phyloP scores from a whole-genome alignment of 2,329 filamentous ascomycete genomes.

The Endoconidiophora polonica region DNA sequence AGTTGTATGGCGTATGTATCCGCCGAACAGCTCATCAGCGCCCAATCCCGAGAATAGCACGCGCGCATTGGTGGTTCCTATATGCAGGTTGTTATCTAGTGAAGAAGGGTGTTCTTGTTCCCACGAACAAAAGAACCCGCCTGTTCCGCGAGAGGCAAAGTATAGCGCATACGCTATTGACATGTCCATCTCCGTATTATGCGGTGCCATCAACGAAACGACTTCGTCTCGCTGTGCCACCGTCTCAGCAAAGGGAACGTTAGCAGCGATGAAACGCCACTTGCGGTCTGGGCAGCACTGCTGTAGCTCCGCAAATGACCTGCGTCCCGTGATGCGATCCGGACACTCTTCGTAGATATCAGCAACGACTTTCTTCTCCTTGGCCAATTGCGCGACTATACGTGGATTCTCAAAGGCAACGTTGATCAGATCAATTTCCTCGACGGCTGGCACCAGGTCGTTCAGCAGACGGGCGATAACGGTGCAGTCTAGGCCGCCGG shows the following conservation, averaged over 20 bases:
- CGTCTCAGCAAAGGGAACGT: conserved; percentile 67
- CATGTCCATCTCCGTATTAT: conserved; percentile 97
- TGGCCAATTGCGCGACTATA: conserved; percentile 38
- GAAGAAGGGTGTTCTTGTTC: neutral
- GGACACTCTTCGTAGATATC: conserved; percentile 66
- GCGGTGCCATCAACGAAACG: conserved; percentile 67
- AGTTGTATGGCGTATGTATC: conserved; percentile 69
- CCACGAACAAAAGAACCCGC: conserved; percentile 18
- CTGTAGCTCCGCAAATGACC: conserved; percentile 60
- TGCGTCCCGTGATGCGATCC: conserved; percentile 72
- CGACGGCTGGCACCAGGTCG: conserved; percentile 50
- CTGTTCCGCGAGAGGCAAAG: conserved; percentile 69
- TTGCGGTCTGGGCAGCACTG: conserved; percentile 48
- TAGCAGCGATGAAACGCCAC: conserved; percentile 72
- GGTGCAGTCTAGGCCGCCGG: conserved; percentile 85
- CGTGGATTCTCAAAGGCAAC: conserved; percentile 93
- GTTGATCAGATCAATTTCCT: conserved; percentile 76
- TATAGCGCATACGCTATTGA: conserved; percentile 91
- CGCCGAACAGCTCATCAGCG: conserved; percentile 90
- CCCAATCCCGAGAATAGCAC: conserved; percentile 85
- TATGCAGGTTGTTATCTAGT: conserved; percentile 14
- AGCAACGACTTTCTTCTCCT: conserved; percentile 18
- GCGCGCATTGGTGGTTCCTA: conserved; percentile 54
- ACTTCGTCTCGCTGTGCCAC: conserved; percentile 51
- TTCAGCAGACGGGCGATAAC: conserved; percentile 67